phyloP scores from a whole-genome alignment of 305 asterid genomes.

The Fraxinus platypoda region DNA sequence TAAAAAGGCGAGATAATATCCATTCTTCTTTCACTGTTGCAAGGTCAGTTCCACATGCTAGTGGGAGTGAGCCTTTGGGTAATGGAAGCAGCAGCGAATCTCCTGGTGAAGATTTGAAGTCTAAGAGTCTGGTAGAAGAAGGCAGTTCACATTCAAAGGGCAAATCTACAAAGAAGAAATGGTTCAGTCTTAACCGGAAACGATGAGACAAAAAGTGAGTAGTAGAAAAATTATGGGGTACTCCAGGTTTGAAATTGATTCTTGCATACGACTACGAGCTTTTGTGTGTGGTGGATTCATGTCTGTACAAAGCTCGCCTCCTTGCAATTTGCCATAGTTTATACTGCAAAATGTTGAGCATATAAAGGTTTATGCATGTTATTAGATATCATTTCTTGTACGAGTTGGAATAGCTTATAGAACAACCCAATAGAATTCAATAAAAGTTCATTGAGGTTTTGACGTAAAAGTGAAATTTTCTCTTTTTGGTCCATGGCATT shows the following conservation, averaged over 20 bases:
- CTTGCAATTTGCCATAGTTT: background rate
- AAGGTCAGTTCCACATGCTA: slow-evolving; percentile 22
- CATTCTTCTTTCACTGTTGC: slow-evolving; percentile 47
- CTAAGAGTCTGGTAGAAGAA: slow-evolving; percentile 69
- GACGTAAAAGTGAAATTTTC: slow-evolving; percentile 23
- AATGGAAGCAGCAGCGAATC: slow-evolving; percentile 33
- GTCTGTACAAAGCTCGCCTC: background rate
- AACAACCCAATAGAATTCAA: background rate
- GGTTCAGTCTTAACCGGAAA: slow-evolving; percentile 77
- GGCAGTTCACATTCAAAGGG: slow-evolving; percentile 84
- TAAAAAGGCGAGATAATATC: slow-evolving; percentile 43
- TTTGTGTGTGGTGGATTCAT: background rate
- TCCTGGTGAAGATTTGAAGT: slow-evolving; percentile 20
- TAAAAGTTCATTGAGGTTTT: background rate
- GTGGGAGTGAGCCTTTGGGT: slow-evolving; percentile 38
- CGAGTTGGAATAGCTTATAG: background rate
- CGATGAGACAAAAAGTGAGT: slow-evolving; percentile 43
- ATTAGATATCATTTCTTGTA: slow-evolving; percentile 36
- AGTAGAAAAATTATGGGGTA: background rate
- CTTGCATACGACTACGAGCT: background rate
- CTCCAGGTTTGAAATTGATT: slow-evolving; percentile 15
- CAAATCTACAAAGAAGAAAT: slow-evolving; percentile 69
- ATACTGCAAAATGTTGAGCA: background rate
- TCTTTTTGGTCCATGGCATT: background rate
- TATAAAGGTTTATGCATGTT: slow-evolving; percentile 8